Evolutionary conservation across 257 asterid genomes (phyloP).

Genomic region (Echites panduratus): DNA sequence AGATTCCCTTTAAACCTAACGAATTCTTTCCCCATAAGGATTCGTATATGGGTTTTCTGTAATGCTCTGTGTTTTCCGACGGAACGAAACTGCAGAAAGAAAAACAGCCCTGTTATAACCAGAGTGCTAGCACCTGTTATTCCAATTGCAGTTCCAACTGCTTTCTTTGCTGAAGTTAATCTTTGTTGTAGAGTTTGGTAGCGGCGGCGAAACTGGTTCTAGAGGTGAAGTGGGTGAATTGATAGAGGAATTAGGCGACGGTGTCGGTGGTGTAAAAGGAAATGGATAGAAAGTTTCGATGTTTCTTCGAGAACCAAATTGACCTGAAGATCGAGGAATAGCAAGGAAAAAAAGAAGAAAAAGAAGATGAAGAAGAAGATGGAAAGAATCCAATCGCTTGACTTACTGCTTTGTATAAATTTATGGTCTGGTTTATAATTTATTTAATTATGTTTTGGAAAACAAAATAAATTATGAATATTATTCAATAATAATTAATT

Average conservation of each 20-base stretch:
- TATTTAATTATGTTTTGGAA: no score
- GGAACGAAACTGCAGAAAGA: conserved; percentile 30
- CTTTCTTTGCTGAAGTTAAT: conserved; percentile 32
- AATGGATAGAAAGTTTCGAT: conserved; percentile 58
- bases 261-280: conserved; percentile 18
- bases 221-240: conserved; percentile 5
- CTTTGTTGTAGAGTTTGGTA: conserved; percentile 16
- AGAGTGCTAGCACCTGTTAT: conserved; percentile 54
- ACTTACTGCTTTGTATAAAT: no score
- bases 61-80: conserved; percentile 28
- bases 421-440: no score
- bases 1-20: conserved; percentile 50
- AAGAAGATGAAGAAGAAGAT: conserved; percentile 22
- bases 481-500: no score
- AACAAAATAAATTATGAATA: no score
- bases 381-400: no score
- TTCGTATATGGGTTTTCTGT: conserved; percentile 18
- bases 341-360: conserved; percentile 27
- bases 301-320: conserved; percentile 46
- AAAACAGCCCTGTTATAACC: conserved; percentile 36
- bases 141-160: conserved; percentile 66
- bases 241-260: conserved; percentile 6
- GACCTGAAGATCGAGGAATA: conserved; percentile 33
- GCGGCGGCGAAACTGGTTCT: conserved; percentile 14
- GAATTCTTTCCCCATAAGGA: conserved; percentile 22